Evolutionary conservation across 2,329 filamentous ascomycete species (phyloP).

Genomic region (Fusarium succisae): DNA sequence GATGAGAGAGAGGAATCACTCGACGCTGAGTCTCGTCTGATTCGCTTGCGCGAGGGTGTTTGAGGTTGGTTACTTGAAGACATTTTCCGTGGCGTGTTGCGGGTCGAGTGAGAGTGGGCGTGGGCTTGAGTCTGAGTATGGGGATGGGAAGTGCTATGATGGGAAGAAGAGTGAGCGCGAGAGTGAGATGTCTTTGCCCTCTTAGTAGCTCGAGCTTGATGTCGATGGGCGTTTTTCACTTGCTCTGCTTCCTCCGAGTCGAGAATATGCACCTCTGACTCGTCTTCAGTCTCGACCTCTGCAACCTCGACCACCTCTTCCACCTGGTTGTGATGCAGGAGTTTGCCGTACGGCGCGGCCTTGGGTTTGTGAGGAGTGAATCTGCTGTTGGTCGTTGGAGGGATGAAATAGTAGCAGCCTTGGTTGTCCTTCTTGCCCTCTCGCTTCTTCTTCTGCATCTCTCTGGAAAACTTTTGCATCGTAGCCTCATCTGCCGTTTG

Average conservation of each 20-base stretch:
- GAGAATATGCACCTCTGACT: constrained; percentile 11
- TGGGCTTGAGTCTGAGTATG: constrained; percentile 22
- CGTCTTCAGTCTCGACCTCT: constrained; percentile 5
- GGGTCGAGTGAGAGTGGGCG: constrained; percentile 31
- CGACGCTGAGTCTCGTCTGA: constrained; percentile 50
- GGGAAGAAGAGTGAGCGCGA: constrained; percentile 32
- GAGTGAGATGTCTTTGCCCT: constrained; percentile 49
- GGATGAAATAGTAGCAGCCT: constrained; percentile 64
- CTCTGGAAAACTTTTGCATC: constrained; percentile 59
- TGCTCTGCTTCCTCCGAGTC: constrained; percentile 18
- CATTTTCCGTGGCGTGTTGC: constrained; percentile 43
- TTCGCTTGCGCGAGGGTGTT: constrained; percentile 50
- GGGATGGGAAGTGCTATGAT: neutral
- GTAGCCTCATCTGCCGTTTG: constrained; percentile 65
- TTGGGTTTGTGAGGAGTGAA: constrained; percentile 57
- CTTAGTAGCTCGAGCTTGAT: constrained; percentile 46
- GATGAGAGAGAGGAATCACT: constrained; percentile 57
- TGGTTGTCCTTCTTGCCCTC: constrained; percentile 64
- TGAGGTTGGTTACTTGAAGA: constrained; percentile 39
- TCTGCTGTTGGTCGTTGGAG: constrained; percentile 54
- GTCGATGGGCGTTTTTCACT: constrained; percentile 12
- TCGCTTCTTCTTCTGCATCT: constrained; percentile 64
- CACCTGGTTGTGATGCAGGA: constrained; percentile 52
- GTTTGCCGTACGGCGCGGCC: constrained; percentile 59
- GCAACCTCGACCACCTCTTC: constrained; percentile 25